A percentile compares a stretch with the other conserved stretches of the same genome.
phyloP scores from a whole-genome alignment of 1,284 basidiomycete species.

The Ceratobasidium theobromae region DNA sequence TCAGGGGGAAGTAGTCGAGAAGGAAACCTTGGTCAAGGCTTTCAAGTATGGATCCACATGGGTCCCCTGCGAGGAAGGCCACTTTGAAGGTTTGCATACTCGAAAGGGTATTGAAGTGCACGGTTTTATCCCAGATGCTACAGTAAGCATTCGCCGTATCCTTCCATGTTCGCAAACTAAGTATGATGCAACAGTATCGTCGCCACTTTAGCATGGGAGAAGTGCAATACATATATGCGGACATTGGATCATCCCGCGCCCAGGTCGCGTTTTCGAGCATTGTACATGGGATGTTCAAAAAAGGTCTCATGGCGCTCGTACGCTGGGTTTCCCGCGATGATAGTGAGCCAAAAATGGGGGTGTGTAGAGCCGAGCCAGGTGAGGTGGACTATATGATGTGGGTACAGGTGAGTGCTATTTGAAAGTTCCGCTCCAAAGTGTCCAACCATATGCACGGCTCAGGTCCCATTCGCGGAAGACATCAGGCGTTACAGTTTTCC shows the following conservation, averaged over 20 bases:
- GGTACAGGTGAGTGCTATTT: conserved; percentile 61
- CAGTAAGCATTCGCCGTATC: conserved; percentile 47
- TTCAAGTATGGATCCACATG: conserved; percentile 93
- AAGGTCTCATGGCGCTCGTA: conserved; percentile 70
- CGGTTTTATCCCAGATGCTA: conserved; percentile 66
- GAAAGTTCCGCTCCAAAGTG: not conserved
- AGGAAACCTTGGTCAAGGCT: conserved; percentile 75
- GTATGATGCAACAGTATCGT: conserved; percentile 57
- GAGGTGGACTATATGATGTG: conserved; percentile 79
- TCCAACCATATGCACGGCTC: conserved; percentile 11
- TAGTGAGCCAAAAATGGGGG: conserved; percentile 82
- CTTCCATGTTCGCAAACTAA: not conserved
- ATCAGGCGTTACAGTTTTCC: conserved; percentile 84
- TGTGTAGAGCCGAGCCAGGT: conserved; percentile 63
- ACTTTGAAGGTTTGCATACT: conserved; percentile 70
- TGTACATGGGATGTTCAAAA: conserved; percentile 74
- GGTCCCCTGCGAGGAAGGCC: conserved; percentile 74
- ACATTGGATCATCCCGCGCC: conserved; percentile 63
- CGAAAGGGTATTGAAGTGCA: conserved; percentile 85
- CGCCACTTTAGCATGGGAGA: conserved; percentile 84
- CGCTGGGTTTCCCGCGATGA: conserved; percentile 76
- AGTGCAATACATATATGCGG: conserved; percentile 84
- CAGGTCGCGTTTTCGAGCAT: conserved; percentile 87
- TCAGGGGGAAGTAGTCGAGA: conserved; percentile 57
- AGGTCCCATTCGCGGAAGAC: conserved; percentile 97